Conservation (phyloP, 192 early-diverging fungal species). For the Oehlia diaphana region DNA sequence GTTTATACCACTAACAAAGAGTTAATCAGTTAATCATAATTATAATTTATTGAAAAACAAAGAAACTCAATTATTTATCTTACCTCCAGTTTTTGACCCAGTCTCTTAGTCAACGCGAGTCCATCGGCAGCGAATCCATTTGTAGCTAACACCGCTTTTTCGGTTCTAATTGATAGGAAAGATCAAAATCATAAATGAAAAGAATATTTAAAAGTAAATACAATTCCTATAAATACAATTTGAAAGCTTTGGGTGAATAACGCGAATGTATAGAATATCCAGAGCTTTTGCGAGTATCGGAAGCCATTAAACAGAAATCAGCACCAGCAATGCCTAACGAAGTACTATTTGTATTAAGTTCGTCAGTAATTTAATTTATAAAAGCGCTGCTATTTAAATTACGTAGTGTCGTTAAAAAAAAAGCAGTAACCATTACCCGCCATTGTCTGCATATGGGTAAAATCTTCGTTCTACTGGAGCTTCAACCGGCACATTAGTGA, state of each 20-base stretch:
- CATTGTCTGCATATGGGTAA: slow-evolving; percentile 91
- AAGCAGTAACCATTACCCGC: slow-evolving; percentile 37
- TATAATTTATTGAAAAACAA: not conserved
- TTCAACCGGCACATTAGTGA: not conserved
- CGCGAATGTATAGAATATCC: slow-evolving; percentile 96
- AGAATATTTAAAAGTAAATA: not conserved
- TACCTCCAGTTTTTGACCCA: slow-evolving; percentile 89
- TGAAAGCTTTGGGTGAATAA: slow-evolving; percentile 87
- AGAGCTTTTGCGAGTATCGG: slow-evolving; percentile 93
- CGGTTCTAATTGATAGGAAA: slow-evolving; percentile 49
- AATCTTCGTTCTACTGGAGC: slow-evolving; percentile 54
- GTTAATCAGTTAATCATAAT: not conserved
- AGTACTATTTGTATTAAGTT: not conserved
- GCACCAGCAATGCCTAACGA: slow-evolving; percentile 71
- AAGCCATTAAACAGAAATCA: slow-evolving; percentile 92
- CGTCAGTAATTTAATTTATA: not conserved
- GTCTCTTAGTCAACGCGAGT: slow-evolving; percentile 75
- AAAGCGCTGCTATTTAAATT: not conserved
- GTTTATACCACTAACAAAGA: slow-evolving; percentile 77
- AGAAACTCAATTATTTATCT: not conserved
- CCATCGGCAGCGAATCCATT: slow-evolving; percentile 90
- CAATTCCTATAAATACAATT: slow-evolving; percentile 52
- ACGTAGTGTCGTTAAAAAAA: not conserved
- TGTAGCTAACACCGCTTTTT: slow-evolving; percentile 81
- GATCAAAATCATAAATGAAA: not conserved